phyloP scores from a whole-genome alignment of 768 basidiomycete species.

The Calocybe indica region DNA sequence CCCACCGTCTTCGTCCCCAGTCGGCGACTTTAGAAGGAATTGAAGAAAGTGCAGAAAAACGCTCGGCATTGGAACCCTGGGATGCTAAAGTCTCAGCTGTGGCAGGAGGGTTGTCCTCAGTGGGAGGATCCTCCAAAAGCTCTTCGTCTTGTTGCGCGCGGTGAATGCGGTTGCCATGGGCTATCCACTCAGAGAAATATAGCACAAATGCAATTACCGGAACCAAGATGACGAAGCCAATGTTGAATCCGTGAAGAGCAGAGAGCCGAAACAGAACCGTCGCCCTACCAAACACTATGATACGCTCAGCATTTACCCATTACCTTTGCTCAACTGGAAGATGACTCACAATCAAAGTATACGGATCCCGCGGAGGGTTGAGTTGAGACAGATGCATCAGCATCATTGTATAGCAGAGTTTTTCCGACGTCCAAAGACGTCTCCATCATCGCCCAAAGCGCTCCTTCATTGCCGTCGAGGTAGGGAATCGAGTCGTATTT shows the following conservation, averaged over 20 bases:
- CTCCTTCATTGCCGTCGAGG: conserved; percentile 38
- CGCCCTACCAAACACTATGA: background rate
- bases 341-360: conserved; percentile 67
- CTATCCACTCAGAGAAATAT: background rate
- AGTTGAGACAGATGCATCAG: too few species aligned
- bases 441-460: conserved; percentile 82
- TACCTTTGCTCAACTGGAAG: background rate
- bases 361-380: conserved; percentile 27
- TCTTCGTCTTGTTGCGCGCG: too few species aligned
- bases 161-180: background rate
- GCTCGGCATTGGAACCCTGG: too few species aligned
- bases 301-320: background rate
- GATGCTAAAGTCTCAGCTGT: too few species aligned
- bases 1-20: too few species aligned
- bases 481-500: conserved; percentile 62
- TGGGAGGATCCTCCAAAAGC: too few species aligned
- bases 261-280: background rate
- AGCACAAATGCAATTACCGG: background rate
- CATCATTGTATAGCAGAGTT: conserved; percentile 30
- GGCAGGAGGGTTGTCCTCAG: too few species aligned
- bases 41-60: too few species aligned
- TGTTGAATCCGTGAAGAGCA: background rate
- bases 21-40: too few species aligned
- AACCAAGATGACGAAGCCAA: background rate
- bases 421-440: conserved; percentile 47